Evolutionary conservation across 2,329 filamentous ascomycete genomes (phyloP), one percentile per base, ranked within the genome.

Genomic region (Cadophora luteo-olivacea): DNA sequence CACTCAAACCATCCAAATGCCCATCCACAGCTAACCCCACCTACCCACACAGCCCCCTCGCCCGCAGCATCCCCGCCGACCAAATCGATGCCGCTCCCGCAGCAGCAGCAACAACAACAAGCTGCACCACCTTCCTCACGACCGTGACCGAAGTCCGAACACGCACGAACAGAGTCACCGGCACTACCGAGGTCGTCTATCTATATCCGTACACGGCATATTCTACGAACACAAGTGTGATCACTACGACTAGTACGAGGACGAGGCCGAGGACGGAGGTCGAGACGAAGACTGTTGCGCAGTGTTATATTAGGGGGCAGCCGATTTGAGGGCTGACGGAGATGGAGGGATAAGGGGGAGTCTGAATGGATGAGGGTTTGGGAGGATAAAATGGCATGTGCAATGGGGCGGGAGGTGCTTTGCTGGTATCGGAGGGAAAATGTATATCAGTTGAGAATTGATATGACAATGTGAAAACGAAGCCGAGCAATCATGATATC

Each of bases 191-290:
- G 11, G 16, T 65, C 12, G 19, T 57, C 4, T 58, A 65, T 36
- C 36, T 45, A 22, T 65, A 65, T 16, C 52, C 51, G 12, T 29
- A 33, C n/a, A 33, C 38, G 0, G 55, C 63, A 4, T 65, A 65
- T 32, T 36, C 52, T 7, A 65, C 63, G 19, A 58, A 48, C 19
- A 65, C 63, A 3, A 65, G 63, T 25, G 58, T 33, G 7, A 25
- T 65, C 14, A 65, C 63, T 12, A 58, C 51, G 11, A 54, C 51
- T 22, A 49, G 24, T 8, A 65, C 63, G 38, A 58, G 63, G 22
- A 29, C 45, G 11, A 57, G 63, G 33, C 51, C 63, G 1, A 65
- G 52, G 36, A 65, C 63, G 3, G 49, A 52, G 9, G 24, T 52
- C 19, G 51, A 65, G 36, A 65, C 63, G 3, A 16, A 48, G 52